Evolutionary conservation across 1,284 basidiomycete species (phyloP), one percentile per base, ranked within the genome.

Genomic region (Gomphus bonarii): DNA sequence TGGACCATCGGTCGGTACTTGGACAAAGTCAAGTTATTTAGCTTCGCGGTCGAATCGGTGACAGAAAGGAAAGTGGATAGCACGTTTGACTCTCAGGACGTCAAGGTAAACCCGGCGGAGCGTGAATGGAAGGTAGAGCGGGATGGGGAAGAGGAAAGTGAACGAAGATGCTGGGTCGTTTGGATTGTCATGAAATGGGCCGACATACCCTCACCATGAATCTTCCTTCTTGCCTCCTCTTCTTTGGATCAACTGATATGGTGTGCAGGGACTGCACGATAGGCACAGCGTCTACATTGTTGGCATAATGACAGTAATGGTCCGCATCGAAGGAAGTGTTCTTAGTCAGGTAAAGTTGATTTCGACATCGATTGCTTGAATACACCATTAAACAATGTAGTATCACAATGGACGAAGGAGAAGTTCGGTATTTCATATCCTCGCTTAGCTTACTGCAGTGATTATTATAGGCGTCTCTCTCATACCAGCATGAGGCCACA

Each of bases 1-100:
- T 87, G 84, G 63, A 80, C 83, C 2, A 72, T 89, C 22, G 74
- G 81, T 56, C 70, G 78, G 1, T 87, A 88, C 67, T 63, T 88
- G 42, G 63, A 70, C 16, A 62, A 66, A 3, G 70, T 73, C 16
- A 12, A 22, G 43, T 58, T 18, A 16, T 49, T 43, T 47, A 36
- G 30, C 35, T 49, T 56, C n/a, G 22, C 31, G 16, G 20, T 53
- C 35, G 47, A 40, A 20, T 38, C 42, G 8, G 43, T 52, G 12
- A 18, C 18, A 50, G 56, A 60, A 38, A 50, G 31, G 54, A 63
- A 69, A 6, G 60, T 82, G n/a, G 72, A 79, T n/a, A 71, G 66
- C 20, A 68, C 74, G 2, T 59, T 64, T 10, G 85, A 88, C 64
- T 72, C 72, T 54, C 73, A 80, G 54, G 72, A 76, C 16, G 64